A percentile compares a stretch with the other conserved stretches of the same genome.
phyloP scores from a whole-genome alignment of 2,329 filamentous ascomycete species.

The Parastagonospora nodorum region DNA sequence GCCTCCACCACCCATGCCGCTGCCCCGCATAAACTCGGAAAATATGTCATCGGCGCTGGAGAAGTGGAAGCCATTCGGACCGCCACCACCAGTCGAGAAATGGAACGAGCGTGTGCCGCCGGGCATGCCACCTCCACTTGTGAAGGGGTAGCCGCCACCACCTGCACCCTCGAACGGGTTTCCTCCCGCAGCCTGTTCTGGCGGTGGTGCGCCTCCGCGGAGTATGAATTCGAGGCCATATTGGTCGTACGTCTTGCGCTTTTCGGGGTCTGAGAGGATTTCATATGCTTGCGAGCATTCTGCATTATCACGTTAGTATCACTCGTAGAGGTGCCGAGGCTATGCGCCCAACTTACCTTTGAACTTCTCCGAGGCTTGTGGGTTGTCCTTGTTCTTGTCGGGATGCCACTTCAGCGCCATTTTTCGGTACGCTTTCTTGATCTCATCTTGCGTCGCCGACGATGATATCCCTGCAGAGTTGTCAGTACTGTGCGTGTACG shows the following conservation, averaged over 20 bases:
- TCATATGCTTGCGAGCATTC: slow-evolving; percentile 98
- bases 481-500: slow-evolving; percentile 24
- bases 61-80: slow-evolving; percentile 73
- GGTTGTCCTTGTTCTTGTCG: slow-evolving; percentile 96
- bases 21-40: slow-evolving; percentile 74
- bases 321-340: neutral
- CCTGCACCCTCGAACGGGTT: slow-evolving; percentile 54
- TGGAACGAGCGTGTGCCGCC: slow-evolving; percentile 65
- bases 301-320: slow-evolving; percentile 34
- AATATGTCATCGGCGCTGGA: slow-evolving; percentile 85
- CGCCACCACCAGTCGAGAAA: slow-evolving; percentile 63
- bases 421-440: slow-evolving; percentile 96
- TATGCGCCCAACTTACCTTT: slow-evolving; percentile 62
- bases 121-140: slow-evolving; percentile 63
- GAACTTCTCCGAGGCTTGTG: slow-evolving; percentile 87
- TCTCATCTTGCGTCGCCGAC: slow-evolving; percentile 84
- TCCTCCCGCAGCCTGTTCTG: slow-evolving; percentile 49
- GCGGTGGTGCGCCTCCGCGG: slow-evolving; percentile 74
- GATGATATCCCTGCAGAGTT: slow-evolving; percentile 65
- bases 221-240: slow-evolving; percentile 93
- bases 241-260: slow-evolving; percentile 93
- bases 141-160: slow-evolving; percentile 58
- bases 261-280: slow-evolving; percentile 95
- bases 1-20: slow-evolving; percentile 49
- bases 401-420: slow-evolving; percentile 90